These are phyloP conservation scores for Podospora australis DNA, from an alignment of 495 filamentous ascomycete species.

Conservation along the genomic window DNA sequence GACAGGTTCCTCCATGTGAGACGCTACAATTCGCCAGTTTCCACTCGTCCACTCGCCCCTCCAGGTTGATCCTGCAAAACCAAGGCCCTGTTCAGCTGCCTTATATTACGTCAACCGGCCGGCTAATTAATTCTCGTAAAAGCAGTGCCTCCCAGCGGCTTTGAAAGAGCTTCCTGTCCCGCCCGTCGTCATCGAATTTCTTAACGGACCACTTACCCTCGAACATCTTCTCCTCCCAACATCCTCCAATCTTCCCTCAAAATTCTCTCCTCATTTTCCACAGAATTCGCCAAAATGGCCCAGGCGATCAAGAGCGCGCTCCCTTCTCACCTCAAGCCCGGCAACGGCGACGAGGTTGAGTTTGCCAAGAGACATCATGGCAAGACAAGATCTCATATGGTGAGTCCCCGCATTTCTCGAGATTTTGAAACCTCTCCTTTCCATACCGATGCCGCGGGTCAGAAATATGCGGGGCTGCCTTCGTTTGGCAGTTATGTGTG, in stretches of 20 bases:
- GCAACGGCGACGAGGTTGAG: conserved; percentile 46
- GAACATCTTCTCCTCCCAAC: conserved; percentile 2
- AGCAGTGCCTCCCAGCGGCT: conserved; percentile 5
- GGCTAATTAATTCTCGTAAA: conserved; percentile 24
- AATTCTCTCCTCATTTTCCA: conserved; percentile 1
- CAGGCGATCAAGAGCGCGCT: conserved; percentile 59
- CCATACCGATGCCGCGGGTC: no score
- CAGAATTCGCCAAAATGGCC: conserved; percentile 53
- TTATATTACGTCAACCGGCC: conserved; percentile 32
- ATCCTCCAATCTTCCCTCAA: not conserved
- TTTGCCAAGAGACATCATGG: conserved; percentile 74
- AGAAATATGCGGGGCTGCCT: no score
- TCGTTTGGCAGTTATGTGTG: no score
- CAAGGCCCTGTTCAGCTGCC: conserved; percentile 7
- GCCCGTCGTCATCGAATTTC: conserved; percentile 2
- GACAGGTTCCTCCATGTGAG: conserved; percentile 15
- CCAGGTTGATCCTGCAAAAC: conserved; percentile 13
- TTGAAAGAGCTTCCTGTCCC: conserved; percentile 5
- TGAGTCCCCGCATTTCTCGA: conserved; percentile 48
- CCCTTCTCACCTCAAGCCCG: conserved; percentile 72
- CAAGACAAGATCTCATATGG: conserved; percentile 93
- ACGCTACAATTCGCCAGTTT: conserved; percentile 13
- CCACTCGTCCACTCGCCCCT: conserved; percentile 19
- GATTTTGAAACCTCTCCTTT: no score
- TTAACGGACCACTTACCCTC: not conserved